These are phyloP conservation scores for Aureobasidium pullulans DNA, from an alignment of 2,329 filamentous ascomycete species.

Conservation along the genomic window DNA sequence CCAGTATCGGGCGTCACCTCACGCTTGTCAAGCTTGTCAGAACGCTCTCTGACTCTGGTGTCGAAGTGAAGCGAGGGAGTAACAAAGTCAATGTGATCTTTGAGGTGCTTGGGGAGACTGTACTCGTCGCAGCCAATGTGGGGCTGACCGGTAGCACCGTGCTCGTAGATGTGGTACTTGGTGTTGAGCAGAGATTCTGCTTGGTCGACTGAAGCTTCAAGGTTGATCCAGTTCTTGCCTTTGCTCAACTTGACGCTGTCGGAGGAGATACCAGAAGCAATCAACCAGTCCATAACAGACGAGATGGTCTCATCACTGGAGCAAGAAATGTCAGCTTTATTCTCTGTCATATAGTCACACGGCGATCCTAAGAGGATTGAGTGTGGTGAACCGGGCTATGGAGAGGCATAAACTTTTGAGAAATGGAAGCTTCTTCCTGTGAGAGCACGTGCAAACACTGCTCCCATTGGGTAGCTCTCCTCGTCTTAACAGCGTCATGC, in stretches of 20 bases:
- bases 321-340: not conserved
- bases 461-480: too few relatives aligned
- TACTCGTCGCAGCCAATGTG: constrained; percentile 35
- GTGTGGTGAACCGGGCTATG: too few relatives aligned
- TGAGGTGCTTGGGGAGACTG: constrained; percentile 25
- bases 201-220: constrained; percentile 48
- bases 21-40: constrained; percentile 19
- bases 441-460: too few relatives aligned
- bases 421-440: too few relatives aligned
- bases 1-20: constrained; percentile 17
- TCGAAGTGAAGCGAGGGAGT: constrained; percentile 36
- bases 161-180: constrained; percentile 46
- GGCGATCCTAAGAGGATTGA: too few relatives aligned
- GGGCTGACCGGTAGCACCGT: constrained; percentile 28
- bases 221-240: constrained; percentile 47
- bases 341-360: too few relatives aligned
- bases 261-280: constrained; percentile 42
- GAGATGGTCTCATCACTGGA: constrained; percentile 3
- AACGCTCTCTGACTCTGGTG: constrained; percentile 24
- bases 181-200: constrained; percentile 47
- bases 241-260: constrained; percentile 44
- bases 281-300: constrained; percentile 49
- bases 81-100: constrained; percentile 30
- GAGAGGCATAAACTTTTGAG: too few relatives aligned
- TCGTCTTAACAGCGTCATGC: too few relatives aligned